These are phyloP conservation scores for Xylaria sp. DNA, from an alignment of 2,329 filamentous ascomycete species.

Conservation along the genomic window DNA sequence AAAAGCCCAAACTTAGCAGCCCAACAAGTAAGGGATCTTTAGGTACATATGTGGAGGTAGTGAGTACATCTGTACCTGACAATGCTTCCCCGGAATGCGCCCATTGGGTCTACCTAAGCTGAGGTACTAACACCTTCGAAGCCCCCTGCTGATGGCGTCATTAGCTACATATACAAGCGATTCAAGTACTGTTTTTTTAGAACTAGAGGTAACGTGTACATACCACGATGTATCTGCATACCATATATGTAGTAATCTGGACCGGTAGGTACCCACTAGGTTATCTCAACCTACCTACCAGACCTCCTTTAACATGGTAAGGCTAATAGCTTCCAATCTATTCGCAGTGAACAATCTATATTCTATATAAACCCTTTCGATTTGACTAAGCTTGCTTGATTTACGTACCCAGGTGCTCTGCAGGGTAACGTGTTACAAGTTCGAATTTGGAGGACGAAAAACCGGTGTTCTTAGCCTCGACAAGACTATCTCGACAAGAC, in stretches of 20 bases:
- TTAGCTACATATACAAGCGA: conserved; percentile 31
- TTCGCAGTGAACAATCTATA: background rate
- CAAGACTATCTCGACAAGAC: background rate
- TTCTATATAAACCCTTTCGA: background rate
- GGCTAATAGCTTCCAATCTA: background rate
- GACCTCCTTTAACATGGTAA: background rate
- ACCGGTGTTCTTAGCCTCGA: background rate
- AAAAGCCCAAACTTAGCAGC: conserved; percentile 25
- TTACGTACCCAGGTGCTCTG: background rate
- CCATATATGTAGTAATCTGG: background rate
- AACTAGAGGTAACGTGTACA: background rate
- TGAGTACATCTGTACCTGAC: background rate
- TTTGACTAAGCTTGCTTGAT: background rate
- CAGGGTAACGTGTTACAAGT: background rate
- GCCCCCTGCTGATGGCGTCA: conserved; percentile 39
- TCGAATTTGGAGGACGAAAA: background rate
- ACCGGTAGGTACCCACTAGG: background rate
- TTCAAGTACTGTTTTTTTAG: background rate
- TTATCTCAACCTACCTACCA: background rate
- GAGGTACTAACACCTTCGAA: background rate
- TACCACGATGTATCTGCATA: background rate
- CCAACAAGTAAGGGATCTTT: conserved; percentile 22
- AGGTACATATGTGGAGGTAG: conserved; percentile 9
- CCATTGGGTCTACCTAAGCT: background rate
- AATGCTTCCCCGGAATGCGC: background rate